Evolutionary conservation across 306 rosid species (phyloP), one percentile per base, ranked within the genome.

Genomic region (Castanea crenata): DNA sequence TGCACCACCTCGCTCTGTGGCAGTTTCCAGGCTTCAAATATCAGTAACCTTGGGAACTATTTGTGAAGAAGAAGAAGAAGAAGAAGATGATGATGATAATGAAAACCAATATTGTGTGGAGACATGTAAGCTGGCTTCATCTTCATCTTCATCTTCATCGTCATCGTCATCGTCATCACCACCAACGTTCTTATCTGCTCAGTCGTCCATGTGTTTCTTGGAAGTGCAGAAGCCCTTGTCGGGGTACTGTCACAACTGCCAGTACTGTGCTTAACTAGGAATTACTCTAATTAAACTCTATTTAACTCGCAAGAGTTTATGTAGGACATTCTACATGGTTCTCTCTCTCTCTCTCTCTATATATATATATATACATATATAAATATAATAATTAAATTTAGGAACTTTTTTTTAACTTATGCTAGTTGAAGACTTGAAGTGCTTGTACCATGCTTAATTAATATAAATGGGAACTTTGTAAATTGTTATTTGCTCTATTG

Each of bases 61-160:
- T 20, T 58, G 69, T 14, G 90, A 90, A 74, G 93, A 87, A 12
- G 84, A 82, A 5, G 25, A 58, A 0, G 81, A 76, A 1, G 81
- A 64, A 0, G 76, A 55, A 55, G 27, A 25, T 25, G 46, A 41
- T 8, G 27, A 25, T 25, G 46, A 41, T 8, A 41, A 41, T 41
- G 46, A 41, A 41, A 41, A 41, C 46, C 46, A 41, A 41, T 0
- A 41, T 41, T 38, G 46, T 31, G 19, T 74, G 21, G 46, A 32
- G n/a, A 12, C 25, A 7, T 74, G 35, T 49, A 31, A 25, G 46
- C 80, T 13, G 46, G 46, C 46, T 41, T 41, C 46, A 41, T 41
- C 44, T 25, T 25, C 27, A 3, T 31, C 27, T 25, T 25, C 27
- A 25, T 25, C 27, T 35, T 35, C 35, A 34, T 34, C 41, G 1